These are phyloP conservation scores for Fusarium burgessii DNA, from an alignment of 2,329 filamentous ascomycete genomes.

Conservation along the genomic window DNA sequence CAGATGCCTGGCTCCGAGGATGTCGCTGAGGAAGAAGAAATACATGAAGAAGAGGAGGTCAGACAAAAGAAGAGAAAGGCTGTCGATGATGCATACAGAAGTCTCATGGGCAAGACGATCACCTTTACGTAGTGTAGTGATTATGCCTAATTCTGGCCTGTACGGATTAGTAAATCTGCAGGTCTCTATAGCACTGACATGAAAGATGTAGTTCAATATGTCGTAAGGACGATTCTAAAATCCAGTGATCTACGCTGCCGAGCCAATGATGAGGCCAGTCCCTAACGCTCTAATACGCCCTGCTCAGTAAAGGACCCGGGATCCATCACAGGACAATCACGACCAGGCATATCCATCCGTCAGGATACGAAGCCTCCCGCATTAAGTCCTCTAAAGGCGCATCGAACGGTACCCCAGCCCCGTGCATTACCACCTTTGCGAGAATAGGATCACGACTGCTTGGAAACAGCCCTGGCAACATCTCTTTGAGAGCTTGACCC, in stretches of 20 bases:
- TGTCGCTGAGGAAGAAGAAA: constrained; percentile 60
- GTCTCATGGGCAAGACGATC: constrained; percentile 78
- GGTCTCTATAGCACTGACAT: background rate
- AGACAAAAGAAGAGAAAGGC: constrained; percentile 78
- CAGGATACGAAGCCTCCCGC: constrained; percentile 84
- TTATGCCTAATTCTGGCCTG: background rate
- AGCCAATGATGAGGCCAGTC: constrained; percentile 1
- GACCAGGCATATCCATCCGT: constrained; percentile 90
- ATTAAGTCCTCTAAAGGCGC: constrained; percentile 87
- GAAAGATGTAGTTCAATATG: constrained; percentile 8
- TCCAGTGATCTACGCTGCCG: background rate
- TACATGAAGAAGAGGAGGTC: constrained; percentile 57
- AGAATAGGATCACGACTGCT: constrained; percentile 86
- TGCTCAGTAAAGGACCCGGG: constrained; percentile 11
- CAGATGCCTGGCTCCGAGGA: constrained; percentile 63
- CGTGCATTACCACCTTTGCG: constrained; percentile 87
- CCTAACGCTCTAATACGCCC: constrained; percentile 31
- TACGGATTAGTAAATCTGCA: constrained; percentile 1
- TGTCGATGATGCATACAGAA: constrained; percentile 82
- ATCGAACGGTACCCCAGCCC: constrained; percentile 82
- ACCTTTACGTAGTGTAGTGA: constrained; percentile 63
- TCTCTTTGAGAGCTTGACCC: constrained; percentile 78
- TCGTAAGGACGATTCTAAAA: background rate
- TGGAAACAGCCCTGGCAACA: constrained; percentile 87
- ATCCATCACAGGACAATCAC: constrained; percentile 72